A percentile compares a stretch with the other conserved stretches of the same genome.
Evolutionary conservation across 164 flowering plant species (phyloP).

Genomic region (Amborella trichopoda): DNA sequence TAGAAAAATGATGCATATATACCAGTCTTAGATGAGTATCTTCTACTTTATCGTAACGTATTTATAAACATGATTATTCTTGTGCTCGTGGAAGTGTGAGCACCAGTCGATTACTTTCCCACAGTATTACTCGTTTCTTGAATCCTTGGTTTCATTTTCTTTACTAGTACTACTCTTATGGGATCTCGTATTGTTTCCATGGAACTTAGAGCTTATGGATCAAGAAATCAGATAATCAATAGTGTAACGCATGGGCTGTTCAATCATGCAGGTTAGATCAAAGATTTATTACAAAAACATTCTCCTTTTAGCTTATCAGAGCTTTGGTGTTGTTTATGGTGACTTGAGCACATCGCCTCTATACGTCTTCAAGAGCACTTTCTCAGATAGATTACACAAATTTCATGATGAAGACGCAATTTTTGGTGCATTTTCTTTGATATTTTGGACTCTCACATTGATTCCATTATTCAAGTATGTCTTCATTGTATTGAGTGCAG

Average conservation of each 20-base stretch:
- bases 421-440: conserved; percentile 63
- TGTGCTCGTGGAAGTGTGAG: too few species aligned
- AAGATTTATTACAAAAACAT: conserved; percentile 15
- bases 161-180: too few species aligned
- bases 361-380: conserved; percentile 50
- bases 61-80: too few species aligned
- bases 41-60: too few species aligned
- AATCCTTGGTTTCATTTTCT: too few species aligned
- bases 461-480: conserved; percentile 57
- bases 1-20: too few species aligned
- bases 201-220: too few species aligned
- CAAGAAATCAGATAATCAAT: too few species aligned
- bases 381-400: conserved; percentile 28
- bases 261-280: conserved; percentile 28
- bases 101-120: too few species aligned
- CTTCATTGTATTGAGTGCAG: conserved; percentile 38
- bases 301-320: conserved; percentile 51
- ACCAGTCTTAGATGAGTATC: too few species aligned
- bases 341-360: conserved; percentile 68
- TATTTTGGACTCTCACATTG: conserved; percentile 68
- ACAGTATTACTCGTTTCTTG: too few species aligned
- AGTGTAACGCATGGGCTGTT: background rate
- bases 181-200: too few species aligned
- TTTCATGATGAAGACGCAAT: conserved; percentile 41
- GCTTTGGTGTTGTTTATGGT: conserved; percentile 63